phyloP scores from a whole-genome alignment of 148 eudicot species.

The Cornus kousa region DNA sequence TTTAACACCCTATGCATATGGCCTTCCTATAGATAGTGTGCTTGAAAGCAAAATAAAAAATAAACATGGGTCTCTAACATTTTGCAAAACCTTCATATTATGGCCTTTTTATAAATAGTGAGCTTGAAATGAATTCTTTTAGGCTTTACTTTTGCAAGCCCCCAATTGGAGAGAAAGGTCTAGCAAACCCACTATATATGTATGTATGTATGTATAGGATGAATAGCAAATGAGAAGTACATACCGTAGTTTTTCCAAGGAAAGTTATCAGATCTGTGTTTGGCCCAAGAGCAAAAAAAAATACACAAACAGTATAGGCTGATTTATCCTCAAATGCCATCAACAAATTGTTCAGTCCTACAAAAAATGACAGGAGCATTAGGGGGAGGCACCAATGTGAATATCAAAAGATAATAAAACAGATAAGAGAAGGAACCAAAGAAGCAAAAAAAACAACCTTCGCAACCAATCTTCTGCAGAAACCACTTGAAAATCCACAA shows the following conservation, averaged over 20 bases:
- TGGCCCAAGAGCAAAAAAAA: slow-evolving; percentile 88
- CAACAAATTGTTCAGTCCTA: slow-evolving; percentile 83
- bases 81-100: no score
- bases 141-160: no score
- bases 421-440: background rate
- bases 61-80: no score
- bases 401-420: background rate
- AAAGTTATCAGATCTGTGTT: slow-evolving; percentile 76
- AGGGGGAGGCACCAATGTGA: slow-evolving; percentile 4
- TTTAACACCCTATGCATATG: no score
- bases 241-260: slow-evolving; percentile 81
- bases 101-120: no score
- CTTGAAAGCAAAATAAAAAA: no score
- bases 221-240: background rate
- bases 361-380: slow-evolving; percentile 3
- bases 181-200: no score
- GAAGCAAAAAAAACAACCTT: slow-evolving; percentile 43
- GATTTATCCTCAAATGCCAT: slow-evolving; percentile 93
- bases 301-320: slow-evolving; percentile 85
- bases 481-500: slow-evolving; percentile 67
- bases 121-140: no score
- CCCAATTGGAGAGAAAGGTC: no score
- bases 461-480: slow-evolving; percentile 87
- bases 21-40: no score
- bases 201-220: no score